A percentile compares a stretch with the other conserved stretches of the same genome.
Evolutionary conservation across 805 yeast species (phyloP).

Genomic region (Cyberlindnera amylophila): DNA sequence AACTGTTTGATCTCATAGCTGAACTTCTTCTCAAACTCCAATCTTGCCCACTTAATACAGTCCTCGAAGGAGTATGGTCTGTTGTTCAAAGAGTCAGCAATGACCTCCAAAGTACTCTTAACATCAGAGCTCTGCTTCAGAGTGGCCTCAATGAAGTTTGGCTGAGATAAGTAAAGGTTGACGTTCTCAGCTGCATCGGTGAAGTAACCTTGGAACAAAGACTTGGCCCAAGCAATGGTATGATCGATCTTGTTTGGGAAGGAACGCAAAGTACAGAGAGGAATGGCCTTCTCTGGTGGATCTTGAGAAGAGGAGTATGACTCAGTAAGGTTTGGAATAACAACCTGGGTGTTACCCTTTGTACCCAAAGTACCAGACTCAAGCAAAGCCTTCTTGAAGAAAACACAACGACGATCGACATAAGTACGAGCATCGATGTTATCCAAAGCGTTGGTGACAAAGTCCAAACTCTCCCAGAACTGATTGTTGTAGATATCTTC

Average conservation of each 20-base stretch:
- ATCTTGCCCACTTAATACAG: constrained; percentile 92
- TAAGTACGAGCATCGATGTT: constrained; percentile 97
- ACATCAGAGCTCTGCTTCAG: constrained; percentile 91
- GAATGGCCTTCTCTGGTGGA: constrained; percentile 98
- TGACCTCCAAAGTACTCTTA: constrained; percentile 79
- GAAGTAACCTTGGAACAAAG: constrained; percentile 88
- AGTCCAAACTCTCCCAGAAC: constrained; percentile 81
- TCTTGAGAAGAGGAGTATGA: constrained; percentile 95
- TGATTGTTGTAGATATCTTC: constrained; percentile 79
- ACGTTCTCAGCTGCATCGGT: constrained; percentile 91
- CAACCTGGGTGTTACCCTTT: constrained; percentile 96
- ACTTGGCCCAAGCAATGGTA: constrained; percentile 99
- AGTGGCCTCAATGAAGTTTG: constrained; percentile 87
- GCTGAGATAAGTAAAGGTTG: constrained; percentile 84
- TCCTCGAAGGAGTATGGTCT: constrained; percentile 91
- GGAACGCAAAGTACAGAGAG: constrained; percentile 93
- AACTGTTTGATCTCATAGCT: constrained; percentile 85
- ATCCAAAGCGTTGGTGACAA: constrained; percentile 95
- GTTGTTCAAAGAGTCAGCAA: constrained; percentile 66
- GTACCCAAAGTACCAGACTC: constrained; percentile 98
- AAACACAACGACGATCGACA: constrained; percentile 95
- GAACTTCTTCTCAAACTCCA: constrained; percentile 81
- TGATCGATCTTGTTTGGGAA: constrained; percentile 98
- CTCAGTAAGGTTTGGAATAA: constrained; percentile 90
- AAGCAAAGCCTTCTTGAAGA: constrained; percentile 82